A percentile compares a stretch with the other conserved stretches of the same genome.
These are phyloP conservation scores for Cyanodermella asteris DNA, from an alignment of 2,329 filamentous ascomycete genomes.

Conservation along the genomic window DNA sequence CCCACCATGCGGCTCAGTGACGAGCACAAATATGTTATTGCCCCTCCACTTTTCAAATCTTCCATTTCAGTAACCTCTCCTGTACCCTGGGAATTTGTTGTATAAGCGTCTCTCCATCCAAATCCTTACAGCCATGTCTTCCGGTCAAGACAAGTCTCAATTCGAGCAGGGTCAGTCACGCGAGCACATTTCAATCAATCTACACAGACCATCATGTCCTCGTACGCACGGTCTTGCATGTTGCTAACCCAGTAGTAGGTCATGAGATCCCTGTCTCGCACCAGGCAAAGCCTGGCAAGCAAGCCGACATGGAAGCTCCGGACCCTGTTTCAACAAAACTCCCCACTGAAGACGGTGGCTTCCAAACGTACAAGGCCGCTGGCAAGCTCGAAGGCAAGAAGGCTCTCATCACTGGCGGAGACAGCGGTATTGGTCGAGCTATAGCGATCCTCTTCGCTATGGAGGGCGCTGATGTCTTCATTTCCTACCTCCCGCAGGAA, in stretches of 20 bases:
- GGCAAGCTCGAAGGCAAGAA: slow-evolving; percentile 55
- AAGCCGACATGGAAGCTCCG: slow-evolving; percentile 32
- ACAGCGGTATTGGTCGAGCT: slow-evolving; percentile 58
- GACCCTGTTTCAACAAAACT: slow-evolving; percentile 41
- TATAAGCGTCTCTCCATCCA: no score
- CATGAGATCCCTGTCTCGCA: slow-evolving; percentile 29
- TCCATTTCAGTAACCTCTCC: no score
- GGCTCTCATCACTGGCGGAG: slow-evolving; percentile 61
- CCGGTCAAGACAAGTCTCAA: no score
- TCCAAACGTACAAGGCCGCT: slow-evolving; percentile 49
- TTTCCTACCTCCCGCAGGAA: slow-evolving; percentile 54
- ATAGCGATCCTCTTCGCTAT: slow-evolving; percentile 58
- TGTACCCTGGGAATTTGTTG: no score
- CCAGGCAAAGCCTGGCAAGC: slow-evolving; percentile 29
- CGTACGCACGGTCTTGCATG: no score
- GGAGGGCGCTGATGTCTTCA: slow-evolving; percentile 55
- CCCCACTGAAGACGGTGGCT: slow-evolving; percentile 44
- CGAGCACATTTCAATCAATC: no score
- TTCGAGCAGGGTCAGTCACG: no score
- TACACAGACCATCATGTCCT: no score
- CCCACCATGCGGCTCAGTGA: no score
- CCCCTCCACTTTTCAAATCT: no score
- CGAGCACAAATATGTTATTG: no score
- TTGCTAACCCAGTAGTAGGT: slow-evolving; percentile 14
- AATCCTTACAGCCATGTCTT: no score